Percentiles rank a stretch among this genome's conserved stretches.
Evolutionary conservation across 2,329 filamentous ascomycete species (phyloP).

Genomic region (Ophiocordyceps camponoti-floridani): DNA sequence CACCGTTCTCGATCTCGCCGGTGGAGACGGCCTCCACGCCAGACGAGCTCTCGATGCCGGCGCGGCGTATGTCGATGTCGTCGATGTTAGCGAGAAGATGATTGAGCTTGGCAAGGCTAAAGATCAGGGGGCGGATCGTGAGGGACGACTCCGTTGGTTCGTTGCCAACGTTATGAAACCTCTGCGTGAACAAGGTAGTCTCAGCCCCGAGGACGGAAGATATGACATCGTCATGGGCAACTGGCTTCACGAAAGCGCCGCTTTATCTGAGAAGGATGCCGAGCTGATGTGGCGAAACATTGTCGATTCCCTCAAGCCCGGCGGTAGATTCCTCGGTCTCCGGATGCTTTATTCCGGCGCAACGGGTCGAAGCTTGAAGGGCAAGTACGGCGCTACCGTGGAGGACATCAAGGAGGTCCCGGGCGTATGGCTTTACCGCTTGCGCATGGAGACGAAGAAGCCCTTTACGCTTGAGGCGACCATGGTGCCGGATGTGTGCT

Average conservation of each 20-base stretch:
- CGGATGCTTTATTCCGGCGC: neutral
- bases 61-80: constrained; percentile 1
- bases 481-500: neutral
- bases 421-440: neutral
- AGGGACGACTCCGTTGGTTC: neutral
- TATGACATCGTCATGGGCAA: constrained; percentile 4
- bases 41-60: constrained; percentile 1
- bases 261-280: neutral
- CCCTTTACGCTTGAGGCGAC: neutral
- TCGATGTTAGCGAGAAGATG: constrained; percentile 1
- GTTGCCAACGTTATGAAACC: neutral
- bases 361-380: neutral
- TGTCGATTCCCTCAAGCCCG: constrained; percentile 1
- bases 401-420: neutral
- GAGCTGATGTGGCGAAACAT: constrained; percentile 2
- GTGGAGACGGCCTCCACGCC: constrained; percentile 1
- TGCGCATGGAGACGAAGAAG: neutral
- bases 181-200: neutral
- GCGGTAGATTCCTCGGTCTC: constrained; percentile 1
- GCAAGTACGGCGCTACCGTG: neutral
- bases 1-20: constrained; percentile 2
- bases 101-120: neutral
- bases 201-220: neutral
- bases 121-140: neutral
- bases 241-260: constrained; percentile 1